Percentiles rank a stretch among this genome's conserved stretches.
Evolutionary conservation across 441 rosid species (phyloP).

Genomic region (Adansonia gregorii): DNA sequence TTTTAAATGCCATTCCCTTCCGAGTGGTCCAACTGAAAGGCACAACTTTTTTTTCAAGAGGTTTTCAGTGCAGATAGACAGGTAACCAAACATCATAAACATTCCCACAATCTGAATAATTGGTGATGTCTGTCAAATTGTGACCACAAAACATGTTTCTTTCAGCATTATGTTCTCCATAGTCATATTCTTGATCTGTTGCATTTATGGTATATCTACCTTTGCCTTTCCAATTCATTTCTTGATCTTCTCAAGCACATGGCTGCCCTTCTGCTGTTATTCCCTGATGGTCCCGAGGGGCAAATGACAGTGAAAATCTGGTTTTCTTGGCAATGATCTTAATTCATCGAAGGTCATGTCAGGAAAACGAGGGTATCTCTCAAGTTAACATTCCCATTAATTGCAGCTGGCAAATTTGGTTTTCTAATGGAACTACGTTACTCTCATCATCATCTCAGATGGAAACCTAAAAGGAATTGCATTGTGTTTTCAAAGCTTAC

Average conservation of each 20-base stretch:
- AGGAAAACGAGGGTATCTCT: slow-evolving; percentile 27
- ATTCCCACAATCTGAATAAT: neutral
- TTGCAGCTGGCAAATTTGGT: slow-evolving; percentile 22
- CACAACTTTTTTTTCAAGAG: neutral
- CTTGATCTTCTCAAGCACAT: slow-evolving; percentile 35
- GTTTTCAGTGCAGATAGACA: slow-evolving; percentile 9
- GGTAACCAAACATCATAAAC: neutral
- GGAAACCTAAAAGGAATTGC: neutral
- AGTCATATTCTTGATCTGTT: slow-evolving; percentile 4
- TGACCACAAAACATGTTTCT: slow-evolving; percentile 28
- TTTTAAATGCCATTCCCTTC: slow-evolving; percentile 22
- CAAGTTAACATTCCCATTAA: slow-evolving; percentile 34
- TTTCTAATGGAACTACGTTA: slow-evolving; percentile 4
- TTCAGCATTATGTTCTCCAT: slow-evolving; percentile 16
- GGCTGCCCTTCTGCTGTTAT: slow-evolving; percentile 23
- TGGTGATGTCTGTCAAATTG: neutral
- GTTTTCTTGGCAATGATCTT: neutral
- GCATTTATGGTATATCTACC: slow-evolving; percentile 37
- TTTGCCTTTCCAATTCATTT: slow-evolving; percentile 4
- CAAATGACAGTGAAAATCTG: neutral
- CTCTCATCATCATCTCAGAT: neutral
- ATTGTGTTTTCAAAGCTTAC: neutral
- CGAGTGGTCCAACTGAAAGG: slow-evolving; percentile 30
- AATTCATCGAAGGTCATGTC: neutral
- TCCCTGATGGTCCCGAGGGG: neutral